Base-by-base conservation (phyloP, 257 asterid species). In the Salvia miltiorrhiza region DNA sequence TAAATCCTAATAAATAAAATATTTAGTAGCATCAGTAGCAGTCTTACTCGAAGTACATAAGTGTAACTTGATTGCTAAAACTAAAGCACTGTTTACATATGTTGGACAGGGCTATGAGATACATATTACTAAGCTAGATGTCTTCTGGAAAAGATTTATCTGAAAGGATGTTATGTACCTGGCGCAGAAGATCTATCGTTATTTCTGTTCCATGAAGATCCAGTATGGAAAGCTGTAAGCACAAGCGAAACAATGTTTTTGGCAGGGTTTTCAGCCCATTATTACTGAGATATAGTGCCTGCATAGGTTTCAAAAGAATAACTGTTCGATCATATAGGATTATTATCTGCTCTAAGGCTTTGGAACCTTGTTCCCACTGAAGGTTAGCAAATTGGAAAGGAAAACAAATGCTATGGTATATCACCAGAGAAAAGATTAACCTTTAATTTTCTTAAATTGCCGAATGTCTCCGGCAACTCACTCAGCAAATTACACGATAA, bases 191-290 rank as follows among this genome's bases (percentile, higher is more conserved):
- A 78, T 93, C 96, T 49, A 70, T 81, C 13, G 98, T 90, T 69
- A 93, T 85, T 79, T 90, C 88, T 23, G 98, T 90, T 43, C 87
- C 88, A 73, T 93, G 98, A 58, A 93, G 88, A 79, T 88, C 96
- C 73, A 93, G 81, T n/a, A 65, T 84, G 8, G 96, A 84, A 53
- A 93, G 98, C 77, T 93, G 86, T 21, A 23, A 52, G 80, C 98
- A 93, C 78, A 23, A 71, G 73, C 70, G 81, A 61, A 93, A 87
- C 54, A 93, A 79, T 45, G 73, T 76, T 33, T 21, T 77, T 4
- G 97, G 98, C 20, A 93, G 95, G 68, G 88, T 84, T 67, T 70
- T 83, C 61, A 93, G 80, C 66, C 95, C 97, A 47, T 88, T 93
- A 83, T 93, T 84, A 54, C 84, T 41, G 30, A 90, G 85, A 73